Evolutionary conservation across 352 stramenopile species (phyloP), one percentile per base, ranked within the genome.

Genomic region (Phytophthora podocarpi): DNA sequence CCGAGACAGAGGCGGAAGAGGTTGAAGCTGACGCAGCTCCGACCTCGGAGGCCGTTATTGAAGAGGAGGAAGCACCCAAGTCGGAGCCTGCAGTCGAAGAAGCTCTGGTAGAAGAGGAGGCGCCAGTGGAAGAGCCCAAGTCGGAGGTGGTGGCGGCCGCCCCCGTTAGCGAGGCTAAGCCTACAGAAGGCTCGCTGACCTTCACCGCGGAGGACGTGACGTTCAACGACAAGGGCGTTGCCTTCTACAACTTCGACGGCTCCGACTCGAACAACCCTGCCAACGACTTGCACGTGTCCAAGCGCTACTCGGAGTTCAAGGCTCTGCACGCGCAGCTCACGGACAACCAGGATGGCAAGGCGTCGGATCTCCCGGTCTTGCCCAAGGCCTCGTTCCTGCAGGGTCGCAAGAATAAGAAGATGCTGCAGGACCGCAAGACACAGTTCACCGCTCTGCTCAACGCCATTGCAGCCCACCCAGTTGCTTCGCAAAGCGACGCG

Each of bases 291-390:
- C 72, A 65, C 40, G 52, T 90, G 28, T 78, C 72, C 18, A 93
- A 93, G 64, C 83, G 83, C 47, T 93, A 83, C 69, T 90, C 82
- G 52, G 77, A 90, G 59, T 93, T 93, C 52, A 90, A 91, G 74
- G 43, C 66, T 5, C 66, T 93, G 23, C 72, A 91, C 52, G 65
- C 70, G 1, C 61, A 89, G 50, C 55, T 91, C 26, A 48, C 56
- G 24, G 77, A 65, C 65, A 72, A 74, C 43, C 59, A 85, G 42
- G 37, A 68, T 16, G 62, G 60, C 57, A 80, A 86, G 67, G 60
- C 78, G 51, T 68, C 59, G 5, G 75, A 78, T 24, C 70, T 92
- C 8, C 81, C 81, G 10, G 42, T 65, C 7, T 46, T 90, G 26
- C 81, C 81, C 13, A 85, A 82, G 59, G 64, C 69, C 23, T 74